Conservation (phyloP, 2,329 filamentous ascomycete species). For the Rutstroemia sp. region DNA sequence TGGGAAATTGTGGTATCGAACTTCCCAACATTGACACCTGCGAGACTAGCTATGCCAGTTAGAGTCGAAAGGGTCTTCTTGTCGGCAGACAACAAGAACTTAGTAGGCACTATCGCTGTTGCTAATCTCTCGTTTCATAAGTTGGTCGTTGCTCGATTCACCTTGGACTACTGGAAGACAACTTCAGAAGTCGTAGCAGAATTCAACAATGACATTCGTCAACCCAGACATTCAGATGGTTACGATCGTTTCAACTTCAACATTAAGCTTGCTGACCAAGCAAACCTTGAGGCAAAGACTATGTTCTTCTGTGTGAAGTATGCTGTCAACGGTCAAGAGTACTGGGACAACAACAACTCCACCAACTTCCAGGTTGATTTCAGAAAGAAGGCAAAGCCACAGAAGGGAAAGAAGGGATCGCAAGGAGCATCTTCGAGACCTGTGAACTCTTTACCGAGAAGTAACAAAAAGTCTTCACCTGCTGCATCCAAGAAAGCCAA, state of each 20-base stretch:
- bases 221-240: constrained; percentile 55
- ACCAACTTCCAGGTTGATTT: constrained; percentile 96
- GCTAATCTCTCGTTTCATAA: constrained; percentile 89
- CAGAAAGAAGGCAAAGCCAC: constrained; percentile 63
- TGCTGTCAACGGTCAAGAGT: constrained; percentile 73
- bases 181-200: constrained; percentile 92
- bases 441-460: constrained; percentile 54
- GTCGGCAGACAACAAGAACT: constrained; percentile 76
- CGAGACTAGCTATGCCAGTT: constrained; percentile 60
- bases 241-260: constrained; percentile 90
- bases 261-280: constrained; percentile 85
- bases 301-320: constrained; percentile 90
- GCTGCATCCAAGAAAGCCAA: constrained; percentile 41
- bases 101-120: constrained; percentile 78
- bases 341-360: constrained; percentile 87
- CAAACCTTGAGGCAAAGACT: constrained; percentile 87
- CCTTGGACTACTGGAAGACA: constrained; percentile 97
- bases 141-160: constrained; percentile 84
- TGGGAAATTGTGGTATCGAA: constrained; percentile 85
- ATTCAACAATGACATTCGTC: constrained; percentile 70
- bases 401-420: constrained; percentile 48
- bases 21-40: constrained; percentile 63
- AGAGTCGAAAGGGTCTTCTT: constrained; percentile 81
- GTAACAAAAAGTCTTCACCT: constrained; percentile 48
- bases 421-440: constrained; percentile 45